phyloP scores from a whole-genome alignment of 2,329 filamentous ascomycete species.

The Aspergillus fructus region DNA sequence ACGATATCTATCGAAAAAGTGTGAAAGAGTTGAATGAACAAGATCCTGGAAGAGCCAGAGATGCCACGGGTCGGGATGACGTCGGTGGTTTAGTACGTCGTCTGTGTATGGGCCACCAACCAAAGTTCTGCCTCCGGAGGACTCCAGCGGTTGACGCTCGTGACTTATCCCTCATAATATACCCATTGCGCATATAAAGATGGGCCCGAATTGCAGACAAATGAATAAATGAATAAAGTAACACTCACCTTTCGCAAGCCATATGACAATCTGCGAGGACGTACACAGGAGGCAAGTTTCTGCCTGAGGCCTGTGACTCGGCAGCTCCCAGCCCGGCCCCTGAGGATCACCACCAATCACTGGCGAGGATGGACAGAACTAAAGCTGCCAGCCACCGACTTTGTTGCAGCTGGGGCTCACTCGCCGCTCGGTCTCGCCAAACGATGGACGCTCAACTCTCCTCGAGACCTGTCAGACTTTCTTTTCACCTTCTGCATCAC shows the following conservation, averaged over 20 bases:
- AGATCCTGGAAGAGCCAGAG: not conserved
- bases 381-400: slow-evolving; percentile 24
- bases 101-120: too few species aligned
- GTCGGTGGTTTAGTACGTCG: too few species aligned
- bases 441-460: slow-evolving; percentile 1
- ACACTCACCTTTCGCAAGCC: not conserved
- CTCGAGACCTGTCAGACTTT: slow-evolving; percentile 2
- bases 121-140: too few species aligned
- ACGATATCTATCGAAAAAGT: not conserved
- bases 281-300: not conserved
- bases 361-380: slow-evolving; percentile 1
- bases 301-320: slow-evolving; percentile 7
- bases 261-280: not conserved
- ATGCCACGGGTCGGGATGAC: not conserved
- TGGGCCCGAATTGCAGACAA: too few species aligned
- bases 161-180: too few species aligned
- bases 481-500: not conserved
- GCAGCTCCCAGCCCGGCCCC: slow-evolving; percentile 11
- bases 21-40: not conserved
- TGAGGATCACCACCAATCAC: slow-evolving; percentile 17
- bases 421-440: slow-evolving; percentile 2
- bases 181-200: too few species aligned
- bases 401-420: slow-evolving; percentile 6
- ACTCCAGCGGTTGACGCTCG: too few species aligned
- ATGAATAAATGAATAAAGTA: too few species aligned